Percentiles rank a stretch among this genome's conserved stretches.
These are phyloP conservation scores for Blepharisma japonicum DNA, from an alignment of 73 alveolate genomes.

Conservation along the genomic window DNA sequence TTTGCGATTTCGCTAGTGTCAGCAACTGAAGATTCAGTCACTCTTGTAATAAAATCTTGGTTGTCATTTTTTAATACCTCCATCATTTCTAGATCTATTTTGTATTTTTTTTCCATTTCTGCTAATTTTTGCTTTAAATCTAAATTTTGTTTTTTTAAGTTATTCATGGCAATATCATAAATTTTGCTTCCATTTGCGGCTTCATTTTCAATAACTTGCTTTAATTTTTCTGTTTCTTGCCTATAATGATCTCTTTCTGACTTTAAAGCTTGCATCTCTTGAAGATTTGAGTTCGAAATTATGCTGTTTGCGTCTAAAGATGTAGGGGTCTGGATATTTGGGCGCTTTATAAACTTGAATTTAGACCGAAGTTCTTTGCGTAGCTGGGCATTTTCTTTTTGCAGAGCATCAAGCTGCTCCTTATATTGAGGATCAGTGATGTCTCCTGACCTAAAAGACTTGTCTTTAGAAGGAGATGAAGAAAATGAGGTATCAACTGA, in stretches of 20 bases:
- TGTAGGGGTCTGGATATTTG: neutral
- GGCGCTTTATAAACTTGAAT: neutral
- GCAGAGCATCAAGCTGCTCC: neutral
- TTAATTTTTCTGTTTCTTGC: conserved; percentile 5
- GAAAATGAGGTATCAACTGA: neutral
- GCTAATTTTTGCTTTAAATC: neutral
- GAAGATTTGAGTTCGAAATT: neutral
- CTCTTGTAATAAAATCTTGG: neutral
- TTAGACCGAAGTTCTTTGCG: neutral
- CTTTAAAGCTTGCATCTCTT: neutral
- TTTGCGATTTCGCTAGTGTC: neutral
- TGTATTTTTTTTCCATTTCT: neutral
- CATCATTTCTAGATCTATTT: neutral
- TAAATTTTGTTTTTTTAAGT: no score
- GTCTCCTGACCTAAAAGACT: neutral
- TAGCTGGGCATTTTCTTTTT: neutral
- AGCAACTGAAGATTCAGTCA: conserved; percentile 10
- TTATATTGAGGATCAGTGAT: neutral
- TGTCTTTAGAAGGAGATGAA: neutral
- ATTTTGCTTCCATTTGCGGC: neutral
- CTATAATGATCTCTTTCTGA: neutral
- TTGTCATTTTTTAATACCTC: neutral
- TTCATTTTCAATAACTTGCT: neutral
- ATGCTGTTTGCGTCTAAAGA: conserved; percentile 8
- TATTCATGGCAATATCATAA: no score